Evolutionary conservation across 306 rosid genomes (phyloP), one percentile per base, ranked within the genome.

Genomic region (Fragaria nilgerrensis): DNA sequence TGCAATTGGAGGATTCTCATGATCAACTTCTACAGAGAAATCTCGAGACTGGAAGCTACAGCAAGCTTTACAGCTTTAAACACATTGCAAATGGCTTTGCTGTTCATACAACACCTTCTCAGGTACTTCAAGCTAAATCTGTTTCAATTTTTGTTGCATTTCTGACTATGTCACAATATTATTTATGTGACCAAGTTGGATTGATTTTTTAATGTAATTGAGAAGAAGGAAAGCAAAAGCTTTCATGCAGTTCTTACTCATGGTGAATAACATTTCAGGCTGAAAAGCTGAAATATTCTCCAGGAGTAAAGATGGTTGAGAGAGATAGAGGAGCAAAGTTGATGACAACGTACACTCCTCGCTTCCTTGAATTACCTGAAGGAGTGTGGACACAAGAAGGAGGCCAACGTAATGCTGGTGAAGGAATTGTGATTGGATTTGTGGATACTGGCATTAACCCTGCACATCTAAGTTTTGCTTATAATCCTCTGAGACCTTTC

Each of bases 391-490:
- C 82, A 36, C 53, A 77, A 82, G 94, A 88, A 56, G 91, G 90
- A 73, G 78, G 74, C 10, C 23, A 62, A 5, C 17, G 39, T 59
- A 76, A 65, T 22, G 94, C 85, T 13, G 94, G 97, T 32, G 94
- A 93, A 1, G 96, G 96, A 70, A 74, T 90, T 68, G 90, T 90
- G 27, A 88, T 93, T 78, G 96, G 90, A 74, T 85, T 94, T 71
- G 88, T 94, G 69, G 99, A 92, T 50, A 88, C 91, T 5, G 97
- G 99, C 49, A 90, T 90, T 69, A 83, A 86, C 74, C 97, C 97
- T 6, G 23, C 36, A 39, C 99, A 95, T 77, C 92, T 91, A 20
- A 95, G 97, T 74, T 95, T 95, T 74, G 85, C 88, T 34, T 78
- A 75, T 39, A 78, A 88, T 74, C 88, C 86, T 2, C 0, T 43